Conservation (phyloP, 2,329 filamentous ascomycete genomes). For the Fusarium lateritium region DNA sequence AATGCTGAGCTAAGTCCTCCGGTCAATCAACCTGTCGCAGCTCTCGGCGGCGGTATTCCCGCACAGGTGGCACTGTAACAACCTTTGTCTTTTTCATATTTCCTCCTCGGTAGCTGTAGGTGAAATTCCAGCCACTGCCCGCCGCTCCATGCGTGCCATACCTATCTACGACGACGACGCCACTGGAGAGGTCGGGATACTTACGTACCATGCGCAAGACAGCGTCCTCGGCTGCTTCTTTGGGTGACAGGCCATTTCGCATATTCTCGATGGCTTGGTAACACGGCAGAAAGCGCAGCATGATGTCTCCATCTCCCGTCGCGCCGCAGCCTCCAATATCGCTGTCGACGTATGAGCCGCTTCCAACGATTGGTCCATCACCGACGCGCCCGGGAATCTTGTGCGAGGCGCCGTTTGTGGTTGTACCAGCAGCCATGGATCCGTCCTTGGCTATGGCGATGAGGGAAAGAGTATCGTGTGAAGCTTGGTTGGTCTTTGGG, state of each 20-base stretch:
- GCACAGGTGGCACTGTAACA: conserved; percentile 56
- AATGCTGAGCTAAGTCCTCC: too few relatives aligned
- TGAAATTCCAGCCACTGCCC: conserved; percentile 68
- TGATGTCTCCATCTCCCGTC: conserved; percentile 70
- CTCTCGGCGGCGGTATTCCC: conserved; percentile 20
- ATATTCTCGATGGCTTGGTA: conserved; percentile 71
- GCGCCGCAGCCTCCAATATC: conserved; percentile 69
- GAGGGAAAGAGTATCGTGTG: conserved; percentile 70
- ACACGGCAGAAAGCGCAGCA: conserved; percentile 71
- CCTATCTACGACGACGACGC: conserved; percentile 66
- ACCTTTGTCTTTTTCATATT: conserved; percentile 63
- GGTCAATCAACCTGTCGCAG: background rate
- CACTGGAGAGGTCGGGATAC: conserved; percentile 63
- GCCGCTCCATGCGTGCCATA: conserved; percentile 66
- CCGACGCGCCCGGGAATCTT: conserved; percentile 70
- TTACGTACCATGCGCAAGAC: conserved; percentile 64
- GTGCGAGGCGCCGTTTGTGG: conserved; percentile 68
- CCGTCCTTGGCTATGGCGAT: conserved; percentile 62
- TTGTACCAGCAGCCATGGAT: conserved; percentile 68
- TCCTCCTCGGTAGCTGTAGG: conserved; percentile 65
- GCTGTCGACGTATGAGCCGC: conserved; percentile 68
- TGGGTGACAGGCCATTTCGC: conserved; percentile 63
- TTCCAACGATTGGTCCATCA: conserved; percentile 68
- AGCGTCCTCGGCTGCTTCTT: conserved; percentile 65
- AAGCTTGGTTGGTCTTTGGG: conserved; percentile 41